These are phyloP conservation scores for Saxophila tyrrhenica DNA, from an alignment of 495 filamentous ascomycete genomes.

Conservation along the genomic window DNA sequence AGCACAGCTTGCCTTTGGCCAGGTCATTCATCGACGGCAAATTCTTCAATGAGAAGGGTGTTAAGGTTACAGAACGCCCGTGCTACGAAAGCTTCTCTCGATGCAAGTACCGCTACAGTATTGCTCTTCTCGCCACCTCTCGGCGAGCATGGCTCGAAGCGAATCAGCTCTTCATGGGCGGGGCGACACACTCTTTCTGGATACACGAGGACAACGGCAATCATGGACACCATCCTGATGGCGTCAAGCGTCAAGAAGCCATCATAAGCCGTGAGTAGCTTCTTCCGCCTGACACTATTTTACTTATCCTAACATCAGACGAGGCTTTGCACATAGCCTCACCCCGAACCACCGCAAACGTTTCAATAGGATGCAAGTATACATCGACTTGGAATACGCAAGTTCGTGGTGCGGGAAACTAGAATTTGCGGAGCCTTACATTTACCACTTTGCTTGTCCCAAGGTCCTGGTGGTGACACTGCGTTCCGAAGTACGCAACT, in stretches of 20 bases:
- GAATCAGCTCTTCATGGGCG: neutral
- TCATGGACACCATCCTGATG: too few relatives aligned
- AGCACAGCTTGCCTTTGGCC: too few relatives aligned
- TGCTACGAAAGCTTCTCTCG: neutral
- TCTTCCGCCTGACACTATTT: neutral
- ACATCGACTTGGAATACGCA: neutral
- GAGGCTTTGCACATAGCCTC: neutral
- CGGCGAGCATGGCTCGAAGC: neutral
- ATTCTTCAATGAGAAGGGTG: too few relatives aligned
- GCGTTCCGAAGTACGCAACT: neutral
- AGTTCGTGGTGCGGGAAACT: too few relatives aligned
- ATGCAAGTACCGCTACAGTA: neutral
- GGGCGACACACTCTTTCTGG: neutral
- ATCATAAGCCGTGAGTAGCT: neutral
- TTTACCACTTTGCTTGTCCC: neutral
- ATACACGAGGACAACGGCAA: neutral
- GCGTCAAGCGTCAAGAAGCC: neutral
- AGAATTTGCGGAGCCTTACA: neutral
- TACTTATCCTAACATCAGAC: neutral
- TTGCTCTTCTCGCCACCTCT: neutral
- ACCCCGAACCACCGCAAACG: neutral
- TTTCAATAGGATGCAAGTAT: neutral
- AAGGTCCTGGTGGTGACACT: neutral
- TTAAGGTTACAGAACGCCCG: too few relatives aligned
- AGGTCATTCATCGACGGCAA: too few relatives aligned